Conservation (phyloP, 768 basidiomycete species). For the Arthromyces matolae region DNA sequence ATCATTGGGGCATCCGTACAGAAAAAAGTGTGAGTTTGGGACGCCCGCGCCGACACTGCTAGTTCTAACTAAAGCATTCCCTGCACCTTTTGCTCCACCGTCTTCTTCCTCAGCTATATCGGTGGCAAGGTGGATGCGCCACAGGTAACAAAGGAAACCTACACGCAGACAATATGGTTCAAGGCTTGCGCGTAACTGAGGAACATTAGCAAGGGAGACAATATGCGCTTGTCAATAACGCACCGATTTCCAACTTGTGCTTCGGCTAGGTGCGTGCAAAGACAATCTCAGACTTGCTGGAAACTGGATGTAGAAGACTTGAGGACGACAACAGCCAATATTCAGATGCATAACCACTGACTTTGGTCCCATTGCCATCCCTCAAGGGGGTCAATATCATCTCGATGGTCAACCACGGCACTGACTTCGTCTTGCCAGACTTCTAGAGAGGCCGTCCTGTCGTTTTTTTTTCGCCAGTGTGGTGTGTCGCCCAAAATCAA, state of each 20-base stretch:
- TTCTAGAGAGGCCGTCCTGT: constrained; percentile 50
- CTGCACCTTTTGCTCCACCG: constrained; percentile 67
- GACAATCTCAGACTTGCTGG: constrained; percentile 65
- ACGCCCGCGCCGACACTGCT: neutral
- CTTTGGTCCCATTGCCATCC: constrained; percentile 77
- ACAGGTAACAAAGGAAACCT: constrained; percentile 21
- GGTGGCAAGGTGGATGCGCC: neutral
- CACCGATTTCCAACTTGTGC: constrained; percentile 72
- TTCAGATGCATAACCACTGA: constrained; percentile 27
- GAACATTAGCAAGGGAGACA: neutral
- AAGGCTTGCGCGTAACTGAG: constrained; percentile 64
- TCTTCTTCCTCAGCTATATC: constrained; percentile 66
- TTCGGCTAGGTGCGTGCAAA: constrained; percentile 71
- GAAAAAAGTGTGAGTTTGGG: neutral
- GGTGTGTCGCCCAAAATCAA: constrained; percentile 64
- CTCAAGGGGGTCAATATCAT: constrained; percentile 60
- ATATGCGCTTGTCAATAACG: constrained; percentile 7
- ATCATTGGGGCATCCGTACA: too few relatives aligned
- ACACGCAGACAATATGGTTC: constrained; percentile 72
- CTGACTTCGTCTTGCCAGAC: constrained; percentile 67
- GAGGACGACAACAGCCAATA: neutral
- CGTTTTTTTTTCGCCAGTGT: constrained; percentile 53
- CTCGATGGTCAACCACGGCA: constrained; percentile 66
- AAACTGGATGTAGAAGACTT: constrained; percentile 40
- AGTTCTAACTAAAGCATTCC: constrained; percentile 52